Percentiles rank a stretch among this genome's conserved stretches.
Conservation (phyloP, 2,329 filamentous ascomycete genomes). For the Paramyrothecium sp. region DNA sequence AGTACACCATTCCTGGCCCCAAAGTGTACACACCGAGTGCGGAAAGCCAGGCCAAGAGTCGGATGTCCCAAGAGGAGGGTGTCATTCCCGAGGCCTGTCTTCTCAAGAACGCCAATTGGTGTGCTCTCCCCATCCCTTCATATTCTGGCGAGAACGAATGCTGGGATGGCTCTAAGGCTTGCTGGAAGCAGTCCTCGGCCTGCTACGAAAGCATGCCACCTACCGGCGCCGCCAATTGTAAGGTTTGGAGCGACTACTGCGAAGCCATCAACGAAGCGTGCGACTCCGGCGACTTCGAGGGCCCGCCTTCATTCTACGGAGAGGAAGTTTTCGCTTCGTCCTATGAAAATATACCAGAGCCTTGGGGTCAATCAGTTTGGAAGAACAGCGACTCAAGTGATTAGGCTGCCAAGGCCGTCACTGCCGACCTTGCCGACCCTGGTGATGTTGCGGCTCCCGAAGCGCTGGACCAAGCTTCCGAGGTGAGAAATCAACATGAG, state of each 20-base stretch:
- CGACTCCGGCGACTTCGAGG: constrained; percentile 37
- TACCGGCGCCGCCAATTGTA: constrained; percentile 59
- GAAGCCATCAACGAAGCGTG: constrained; percentile 42
- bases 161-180: constrained; percentile 54
- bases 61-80: constrained; percentile 37
- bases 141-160: constrained; percentile 58
- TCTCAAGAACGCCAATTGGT: constrained; percentile 72
- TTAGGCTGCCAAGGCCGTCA: not conserved
- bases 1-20: constrained; percentile 56
- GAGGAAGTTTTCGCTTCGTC: constrained; percentile 25
- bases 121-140: constrained; percentile 56
- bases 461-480: not conserved
- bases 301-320: constrained; percentile 44
- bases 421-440: not conserved
- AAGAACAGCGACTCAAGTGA: not conserved
- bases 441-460: not conserved
- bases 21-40: constrained; percentile 44
- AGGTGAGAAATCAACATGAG: not conserved
- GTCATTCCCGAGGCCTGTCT: constrained; percentile 55
- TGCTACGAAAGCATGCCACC: constrained; percentile 61
- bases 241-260: constrained; percentile 64
- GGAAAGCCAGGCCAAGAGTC: constrained; percentile 8
- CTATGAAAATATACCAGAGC: not conserved
- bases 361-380: not conserved
- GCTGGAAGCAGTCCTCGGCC: constrained; percentile 56